These are phyloP conservation scores for Somion occarium DNA, from an alignment of 1,284 basidiomycete genomes.

Conservation along the genomic window DNA sequence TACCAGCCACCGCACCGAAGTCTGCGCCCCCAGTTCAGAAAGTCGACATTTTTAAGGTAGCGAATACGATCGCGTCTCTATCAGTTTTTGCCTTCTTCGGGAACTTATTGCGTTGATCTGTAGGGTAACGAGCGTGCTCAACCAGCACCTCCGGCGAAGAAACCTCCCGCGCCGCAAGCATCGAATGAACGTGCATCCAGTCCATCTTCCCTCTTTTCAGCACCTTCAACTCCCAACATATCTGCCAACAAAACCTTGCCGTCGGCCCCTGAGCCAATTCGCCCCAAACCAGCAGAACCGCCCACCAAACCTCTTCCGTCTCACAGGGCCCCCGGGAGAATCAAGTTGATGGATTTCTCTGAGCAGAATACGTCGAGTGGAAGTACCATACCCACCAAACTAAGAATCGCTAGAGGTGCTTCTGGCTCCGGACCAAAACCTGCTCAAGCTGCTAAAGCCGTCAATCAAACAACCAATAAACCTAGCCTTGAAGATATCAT, in stretches of 20 bases:
- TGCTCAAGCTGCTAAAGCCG: slow-evolving; percentile 17
- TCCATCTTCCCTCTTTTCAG: slow-evolving; percentile 8
- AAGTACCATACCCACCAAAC: slow-evolving; percentile 2
- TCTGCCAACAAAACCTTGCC: not conserved
- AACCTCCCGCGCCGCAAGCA: too few species aligned
- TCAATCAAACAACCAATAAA: slow-evolving; percentile 21
- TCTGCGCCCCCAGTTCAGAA: too few species aligned
- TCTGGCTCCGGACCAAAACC: not conserved
- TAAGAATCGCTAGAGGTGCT: not conserved
- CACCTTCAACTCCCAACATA: slow-evolving; percentile 1
- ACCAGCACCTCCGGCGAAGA: not conserved
- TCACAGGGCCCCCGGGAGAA: not conserved
- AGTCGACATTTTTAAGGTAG: too few species aligned
- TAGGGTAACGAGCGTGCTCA: not conserved
- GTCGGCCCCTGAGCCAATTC: not conserved
- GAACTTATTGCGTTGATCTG: too few species aligned
- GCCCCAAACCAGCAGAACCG: not conserved
- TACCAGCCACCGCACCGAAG: too few species aligned
- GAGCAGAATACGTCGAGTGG: not conserved
- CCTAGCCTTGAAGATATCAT: too few species aligned
- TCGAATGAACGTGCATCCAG: too few species aligned
- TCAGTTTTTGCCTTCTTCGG: too few species aligned
- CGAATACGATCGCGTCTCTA: too few species aligned
- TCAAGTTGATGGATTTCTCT: not conserved
- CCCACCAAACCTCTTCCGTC: not conserved